These are phyloP conservation scores for Amauroascus niger DNA, from an alignment of 2,329 filamentous ascomycete species.

Conservation along the genomic window DNA sequence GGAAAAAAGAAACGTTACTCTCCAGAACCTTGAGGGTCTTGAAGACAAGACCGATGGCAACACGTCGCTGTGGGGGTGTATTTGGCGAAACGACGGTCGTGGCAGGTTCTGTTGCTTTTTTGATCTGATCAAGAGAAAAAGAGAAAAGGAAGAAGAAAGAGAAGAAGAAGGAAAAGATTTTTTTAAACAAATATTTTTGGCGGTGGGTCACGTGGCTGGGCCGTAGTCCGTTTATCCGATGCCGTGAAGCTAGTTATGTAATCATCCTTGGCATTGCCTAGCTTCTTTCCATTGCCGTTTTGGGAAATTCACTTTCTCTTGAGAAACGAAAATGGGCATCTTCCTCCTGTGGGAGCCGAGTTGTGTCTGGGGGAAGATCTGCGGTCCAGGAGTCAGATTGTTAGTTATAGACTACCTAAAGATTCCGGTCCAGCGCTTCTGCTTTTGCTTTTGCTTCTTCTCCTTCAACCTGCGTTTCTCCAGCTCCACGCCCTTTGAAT, in stretches of 20 bases:
- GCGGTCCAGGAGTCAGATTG: too few species aligned
- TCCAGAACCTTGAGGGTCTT: constrained; percentile 53
- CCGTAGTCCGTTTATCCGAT: not conserved
- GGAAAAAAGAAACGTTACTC: constrained; percentile 45
- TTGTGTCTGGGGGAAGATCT: too few species aligned
- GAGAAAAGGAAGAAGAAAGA: constrained; percentile 20
- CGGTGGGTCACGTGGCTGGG: constrained; percentile 26
- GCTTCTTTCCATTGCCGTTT: too few species aligned
- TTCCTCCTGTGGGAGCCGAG: too few species aligned
- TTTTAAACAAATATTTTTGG: not conserved
- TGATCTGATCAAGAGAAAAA: constrained; percentile 38
- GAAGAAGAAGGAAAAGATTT: constrained; percentile 19
- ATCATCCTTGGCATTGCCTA: not conserved
- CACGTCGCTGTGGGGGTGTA: constrained; percentile 49
- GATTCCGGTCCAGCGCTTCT: constrained; percentile 7
- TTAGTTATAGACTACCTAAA: not conserved
- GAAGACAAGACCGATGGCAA: constrained; percentile 51
- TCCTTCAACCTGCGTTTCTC: constrained; percentile 10
- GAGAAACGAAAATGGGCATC: too few species aligned
- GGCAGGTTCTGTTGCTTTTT: constrained; percentile 52
- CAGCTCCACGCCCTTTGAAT: constrained; percentile 8
- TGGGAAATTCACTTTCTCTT: too few species aligned
- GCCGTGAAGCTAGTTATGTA: not conserved
- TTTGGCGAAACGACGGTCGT: constrained; percentile 55
- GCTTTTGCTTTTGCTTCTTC: constrained; percentile 7